Base-by-base conservation (phyloP, 805 yeast species). In the Martiniozyma abietophila region DNA sequence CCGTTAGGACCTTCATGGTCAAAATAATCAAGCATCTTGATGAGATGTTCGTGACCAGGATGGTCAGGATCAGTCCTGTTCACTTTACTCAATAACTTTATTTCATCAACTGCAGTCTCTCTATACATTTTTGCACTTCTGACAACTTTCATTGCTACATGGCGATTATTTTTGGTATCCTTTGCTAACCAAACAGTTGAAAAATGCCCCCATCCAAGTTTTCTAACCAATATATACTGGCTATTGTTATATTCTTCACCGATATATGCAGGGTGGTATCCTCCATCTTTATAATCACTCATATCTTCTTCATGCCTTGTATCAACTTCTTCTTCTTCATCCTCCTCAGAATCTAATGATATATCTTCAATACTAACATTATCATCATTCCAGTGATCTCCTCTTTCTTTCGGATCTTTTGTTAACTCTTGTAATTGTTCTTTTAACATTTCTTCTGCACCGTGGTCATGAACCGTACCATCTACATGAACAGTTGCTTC, bases 201-300 rank as follows among this genome's bases (percentile, higher is more conserved):
- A 53, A 92, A 92, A 59, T 92, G 96, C 23, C 99, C 99, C 99
- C 99, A 92, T 1, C 99, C 99, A 4, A 92, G 64, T 53, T 92
- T 92, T 41, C 97, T 72, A 20, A 83, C 88, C 31, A 92, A 59
- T 2, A 77, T 67, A 54, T 92, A 92, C 39, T 82, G 72, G 7
- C 46, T 49, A 36, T 80, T 65, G 47, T 84, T 81, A 57, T 80
- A 89, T 16, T 59, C 59, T 54, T 94, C 98, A 5, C 97, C 97
- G 32, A 85, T 75, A 44, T 60, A 75, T 9, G 94, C 92, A 0
- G 98, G 96, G 52, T 92, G 98, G 55, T 92, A 92, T 0, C 99
- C 99, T 17, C 97, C 97, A 8, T 77, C 75, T 39, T 74, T 75
- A 57, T 92, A 92, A 58, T 92, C 98, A 38, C 74, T 75, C 29